Evolutionary conservation across 2,329 filamentous ascomycete genomes (phyloP).

Genomic region (Colletotrichum sojae): DNA sequence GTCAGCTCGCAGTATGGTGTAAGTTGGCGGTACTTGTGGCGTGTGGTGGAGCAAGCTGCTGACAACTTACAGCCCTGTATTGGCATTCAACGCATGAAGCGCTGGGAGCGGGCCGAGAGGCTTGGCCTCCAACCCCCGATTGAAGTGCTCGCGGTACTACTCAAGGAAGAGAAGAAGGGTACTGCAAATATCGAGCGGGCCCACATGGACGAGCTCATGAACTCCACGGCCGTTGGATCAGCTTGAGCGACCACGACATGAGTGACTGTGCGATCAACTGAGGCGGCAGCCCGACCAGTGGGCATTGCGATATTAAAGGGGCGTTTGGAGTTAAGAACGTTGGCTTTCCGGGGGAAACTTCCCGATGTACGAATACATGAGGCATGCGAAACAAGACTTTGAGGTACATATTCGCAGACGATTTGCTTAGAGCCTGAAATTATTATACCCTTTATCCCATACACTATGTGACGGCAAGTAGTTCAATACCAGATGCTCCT

Average conservation of each 20-base stretch:
- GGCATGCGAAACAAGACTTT: conserved; percentile 8
- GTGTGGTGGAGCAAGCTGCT: not conserved
- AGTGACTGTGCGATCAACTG: not conserved
- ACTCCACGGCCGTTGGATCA: conserved; percentile 60
- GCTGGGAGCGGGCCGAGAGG: conserved; percentile 88
- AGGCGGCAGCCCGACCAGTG: not conserved
- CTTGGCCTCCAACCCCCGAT: conserved; percentile 90
- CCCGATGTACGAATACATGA: conserved; percentile 12
- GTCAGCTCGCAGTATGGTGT: conserved; percentile 93
- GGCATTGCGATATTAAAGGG: not conserved
- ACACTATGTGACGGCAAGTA: not conserved
- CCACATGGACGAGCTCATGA: conserved; percentile 79
- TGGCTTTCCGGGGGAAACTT: not conserved
- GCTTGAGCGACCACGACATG: conserved; percentile 1
- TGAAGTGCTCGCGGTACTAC: conserved; percentile 88
- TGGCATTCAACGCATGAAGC: conserved; percentile 83
- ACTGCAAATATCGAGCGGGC: conserved; percentile 73
- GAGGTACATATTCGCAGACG: conserved; percentile 9
- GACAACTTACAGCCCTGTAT: conserved; percentile 79
- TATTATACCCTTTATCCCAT: conserved; percentile 18
- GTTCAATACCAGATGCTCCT: conserved; percentile 93
- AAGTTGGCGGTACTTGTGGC: conserved; percentile 59
- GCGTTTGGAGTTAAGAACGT: conserved; percentile 22
- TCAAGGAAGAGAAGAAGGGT: conserved; percentile 76
- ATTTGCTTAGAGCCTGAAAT: too few species aligned